Conservation (phyloP, 495 filamentous ascomycete genomes). For the Penicillium crystallinum region DNA sequence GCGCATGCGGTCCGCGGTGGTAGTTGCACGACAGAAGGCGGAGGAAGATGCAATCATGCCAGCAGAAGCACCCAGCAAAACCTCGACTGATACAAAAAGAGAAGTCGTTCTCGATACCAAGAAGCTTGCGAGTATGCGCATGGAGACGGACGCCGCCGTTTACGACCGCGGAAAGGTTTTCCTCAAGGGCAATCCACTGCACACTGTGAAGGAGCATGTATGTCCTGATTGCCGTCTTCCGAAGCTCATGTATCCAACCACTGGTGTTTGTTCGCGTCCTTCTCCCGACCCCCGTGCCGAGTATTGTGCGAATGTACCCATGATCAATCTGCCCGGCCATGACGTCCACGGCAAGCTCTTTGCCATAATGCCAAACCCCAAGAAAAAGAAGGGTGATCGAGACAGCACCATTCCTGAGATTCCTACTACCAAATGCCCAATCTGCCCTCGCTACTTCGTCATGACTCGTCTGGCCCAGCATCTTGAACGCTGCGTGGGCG, state of each 20-base stretch:
- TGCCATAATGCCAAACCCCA: constrained; percentile 52
- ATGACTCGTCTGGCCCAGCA: constrained; percentile 65
- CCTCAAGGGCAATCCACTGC: constrained; percentile 71
- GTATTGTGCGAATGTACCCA: constrained; percentile 75
- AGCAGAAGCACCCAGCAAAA: constrained; percentile 31
- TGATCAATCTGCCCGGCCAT: constrained; percentile 65
- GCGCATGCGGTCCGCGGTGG: constrained; percentile 67
- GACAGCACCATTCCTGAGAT: constrained; percentile 33
- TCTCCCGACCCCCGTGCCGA: constrained; percentile 54
- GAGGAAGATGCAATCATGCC: constrained; percentile 41
- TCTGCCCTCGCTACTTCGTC: constrained; percentile 55
- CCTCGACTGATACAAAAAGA: constrained; percentile 29
- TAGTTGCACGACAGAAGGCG: constrained; percentile 62
- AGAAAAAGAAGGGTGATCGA: constrained; percentile 44
- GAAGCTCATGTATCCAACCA: constrained; percentile 56
- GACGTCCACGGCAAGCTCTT: constrained; percentile 83
- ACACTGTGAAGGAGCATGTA: constrained; percentile 63
- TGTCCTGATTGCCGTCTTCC: constrained; percentile 64
- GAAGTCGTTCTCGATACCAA: constrained; percentile 34
- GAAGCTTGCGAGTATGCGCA: constrained; percentile 38
- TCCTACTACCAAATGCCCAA: constrained; percentile 67
- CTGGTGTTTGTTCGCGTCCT: constrained; percentile 54
- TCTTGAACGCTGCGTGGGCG: constrained; percentile 74
- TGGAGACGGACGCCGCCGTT: constrained; percentile 66
- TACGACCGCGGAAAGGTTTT: constrained; percentile 68